Base-by-base conservation (phyloP, 345 rosid species). In the Populus tremula region DNA sequence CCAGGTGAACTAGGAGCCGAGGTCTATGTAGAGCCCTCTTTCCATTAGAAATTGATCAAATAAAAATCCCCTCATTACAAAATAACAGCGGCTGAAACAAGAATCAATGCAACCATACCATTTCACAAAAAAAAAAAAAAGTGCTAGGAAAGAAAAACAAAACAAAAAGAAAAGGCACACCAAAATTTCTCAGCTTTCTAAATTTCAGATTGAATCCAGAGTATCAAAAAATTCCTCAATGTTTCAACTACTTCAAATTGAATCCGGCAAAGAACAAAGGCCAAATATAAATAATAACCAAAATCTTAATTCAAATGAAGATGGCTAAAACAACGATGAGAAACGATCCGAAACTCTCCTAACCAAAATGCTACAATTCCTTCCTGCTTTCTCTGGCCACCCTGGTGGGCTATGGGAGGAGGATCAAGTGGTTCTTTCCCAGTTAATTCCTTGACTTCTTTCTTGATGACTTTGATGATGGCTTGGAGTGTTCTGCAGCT, bases 401-500 rank as follows among this genome's bases (percentile, higher is more conserved):
- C 50, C 50, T 47, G 50, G 29, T 70, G 12, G 43, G 50, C 13
- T 13, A 8, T 23, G n/a, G 49, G n/a, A 43, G 76, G 2, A 27
- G 29, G 7, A 29, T 41, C 5, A n/a, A 16, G 47, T 39, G 76
- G 2, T 23, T 67, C 70, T 64, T 54, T 73, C 65, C 76, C 13
- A 3, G 27, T 86, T 78, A 94, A 72, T 88, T 90, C 85, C 97
- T 91, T 1, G 97, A 93, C 85, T 95, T 93, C 90, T 95, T 95
- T 84, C 91, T 93, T 7, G 97, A 88, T 49, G 95, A 89, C 88
- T 92, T 91, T n/a, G 99, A 89, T 25, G 93, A 87, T 70, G 91
- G 85, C 79, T 87, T 88, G 33, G 97, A 78, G 64, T 85, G 87
- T 64, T 88, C 91, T 1, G 81, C 80, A 49, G 56, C 72, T 67